Percentiles rank a stretch among this genome's conserved stretches.
These are phyloP conservation scores for Xylaria bambusicola DNA, from an alignment of 495 filamentous ascomycete species.

Conservation along the genomic window DNA sequence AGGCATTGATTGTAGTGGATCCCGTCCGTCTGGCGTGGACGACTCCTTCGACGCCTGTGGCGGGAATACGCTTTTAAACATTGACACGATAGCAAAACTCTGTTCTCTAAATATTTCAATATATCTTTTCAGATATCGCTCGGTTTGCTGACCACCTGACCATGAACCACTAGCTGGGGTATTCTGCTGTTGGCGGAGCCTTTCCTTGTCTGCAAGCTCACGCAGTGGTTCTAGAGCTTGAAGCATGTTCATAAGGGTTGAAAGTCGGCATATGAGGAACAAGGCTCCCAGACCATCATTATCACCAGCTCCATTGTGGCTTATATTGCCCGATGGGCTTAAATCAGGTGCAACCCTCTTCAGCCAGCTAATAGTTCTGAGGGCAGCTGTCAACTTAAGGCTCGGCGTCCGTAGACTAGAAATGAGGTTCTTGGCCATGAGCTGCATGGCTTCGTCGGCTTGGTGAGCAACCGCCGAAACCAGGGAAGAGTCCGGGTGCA, in stretches of 20 bases:
- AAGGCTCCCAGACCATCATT: constrained; percentile 67
- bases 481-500: constrained; percentile 78
- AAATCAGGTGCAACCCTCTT: constrained; percentile 83
- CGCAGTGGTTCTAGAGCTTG: constrained; percentile 83
- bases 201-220: constrained; percentile 89
- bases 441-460: constrained; percentile 85
- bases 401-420: constrained; percentile 70
- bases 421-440: constrained; percentile 86
- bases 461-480: constrained; percentile 72
- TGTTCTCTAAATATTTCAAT: constrained; percentile 99
- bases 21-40: constrained; percentile 35
- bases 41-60: constrained; percentile 38
- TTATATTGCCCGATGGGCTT: constrained; percentile 39
- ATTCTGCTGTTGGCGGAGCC: constrained; percentile 43
- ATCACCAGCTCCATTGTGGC: constrained; percentile 41
- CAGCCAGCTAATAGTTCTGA: constrained; percentile 91
- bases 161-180: constrained; percentile 43
- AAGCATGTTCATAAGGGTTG: constrained; percentile 76
- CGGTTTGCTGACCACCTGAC: constrained; percentile 86
- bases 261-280: constrained; percentile 84
- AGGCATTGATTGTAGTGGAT: constrained; percentile 70
- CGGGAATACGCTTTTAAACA: constrained; percentile 89
- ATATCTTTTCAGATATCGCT: constrained; percentile 91
- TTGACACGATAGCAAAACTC: constrained; percentile 89
- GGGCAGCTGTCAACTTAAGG: constrained; percentile 85